Evolutionary conservation across 1,139 yeast genomes (phyloP), one percentile per base, ranked within the genome.

Genomic region (Hansenula sp.): DNA sequence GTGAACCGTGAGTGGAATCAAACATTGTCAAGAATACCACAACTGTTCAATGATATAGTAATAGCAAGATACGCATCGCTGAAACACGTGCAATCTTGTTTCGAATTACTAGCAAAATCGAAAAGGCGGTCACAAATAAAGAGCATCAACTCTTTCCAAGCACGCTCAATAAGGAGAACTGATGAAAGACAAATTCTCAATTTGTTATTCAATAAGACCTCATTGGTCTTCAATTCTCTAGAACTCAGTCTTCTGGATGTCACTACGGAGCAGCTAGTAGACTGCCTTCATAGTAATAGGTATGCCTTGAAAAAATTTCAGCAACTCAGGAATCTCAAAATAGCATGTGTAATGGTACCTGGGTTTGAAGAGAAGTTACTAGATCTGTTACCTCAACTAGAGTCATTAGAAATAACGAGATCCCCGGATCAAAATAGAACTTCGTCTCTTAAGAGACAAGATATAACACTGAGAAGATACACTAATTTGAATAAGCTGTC

Each of bases 181-280:
- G 60, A 55, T 19, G 60, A 55, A 38, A 40, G 44, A 18, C 50
- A 46, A 10, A 40, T 53, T 1, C n/a, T 54, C 5, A 46, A 47
- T 8, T 42, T 40, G 1, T 35, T 54, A 2, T 34, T 50, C 2
- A 31, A 42, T 3, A 52, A 46, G 34, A 40, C 51, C 0, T 30
- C 32, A 1, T 17, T 24, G 11, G 36, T 53, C 8, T 33, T 16
- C 6, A 48, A 41, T 1, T 15, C 35, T 1, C 35, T 56, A 13
- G 52, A 49, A 6, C 10, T 54, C 13, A 41, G 41, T 3, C 49
- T 57, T 33, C 16, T 42, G 5, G 54, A 50, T 13, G 30, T 44
- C 2, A 37, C 48, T 4, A 41, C 53, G 43, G 50, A 49, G 17
- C 45, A 46, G 10, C 15, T 57, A 1, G 47, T 47, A 3, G 50